A percentile compares a stretch with the other conserved stretches of the same genome.
phyloP scores from a whole-genome alignment of 139 green algal species.

The Chlorella sorokiniana region DNA sequence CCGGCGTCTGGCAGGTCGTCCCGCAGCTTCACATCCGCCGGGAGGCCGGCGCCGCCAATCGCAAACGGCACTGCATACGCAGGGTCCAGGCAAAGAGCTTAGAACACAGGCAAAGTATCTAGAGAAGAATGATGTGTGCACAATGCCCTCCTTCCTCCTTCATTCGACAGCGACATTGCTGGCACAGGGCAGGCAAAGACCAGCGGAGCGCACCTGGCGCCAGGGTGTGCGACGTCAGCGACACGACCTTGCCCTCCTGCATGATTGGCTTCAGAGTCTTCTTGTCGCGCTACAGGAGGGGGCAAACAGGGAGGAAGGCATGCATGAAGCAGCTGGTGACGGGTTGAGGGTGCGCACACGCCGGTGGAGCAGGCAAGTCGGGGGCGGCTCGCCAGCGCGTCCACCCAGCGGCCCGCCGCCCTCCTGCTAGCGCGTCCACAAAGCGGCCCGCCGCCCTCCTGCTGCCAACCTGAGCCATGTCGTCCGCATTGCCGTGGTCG shows the following conservation, averaged over 20 bases:
- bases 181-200: neutral
- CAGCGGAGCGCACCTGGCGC: constrained; percentile 55
- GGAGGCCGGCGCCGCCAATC: constrained; percentile 89
- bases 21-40: constrained; percentile 65
- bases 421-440: neutral
- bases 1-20: constrained; percentile 84
- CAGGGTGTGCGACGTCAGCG: constrained; percentile 94
- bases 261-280: constrained; percentile 78
- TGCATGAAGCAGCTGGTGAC: neutral
- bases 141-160: too few species aligned
- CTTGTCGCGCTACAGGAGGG: constrained; percentile 71
- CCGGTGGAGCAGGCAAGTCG: neutral
- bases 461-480: constrained; percentile 87
- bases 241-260: constrained; percentile 71
- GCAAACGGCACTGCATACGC: constrained; percentile 73
- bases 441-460: neutral
- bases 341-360: neutral
- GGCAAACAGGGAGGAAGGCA: neutral
- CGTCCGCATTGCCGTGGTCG: constrained; percentile 96
- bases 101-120: neutral
- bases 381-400: neutral
- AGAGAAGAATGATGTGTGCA: too few species aligned
- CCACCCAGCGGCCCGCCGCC: too few species aligned
- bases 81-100: neutral
- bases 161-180: too few species aligned